Evolutionary conservation across 768 basidiomycete species (phyloP).

Genomic region (Pisolithus sp.): DNA sequence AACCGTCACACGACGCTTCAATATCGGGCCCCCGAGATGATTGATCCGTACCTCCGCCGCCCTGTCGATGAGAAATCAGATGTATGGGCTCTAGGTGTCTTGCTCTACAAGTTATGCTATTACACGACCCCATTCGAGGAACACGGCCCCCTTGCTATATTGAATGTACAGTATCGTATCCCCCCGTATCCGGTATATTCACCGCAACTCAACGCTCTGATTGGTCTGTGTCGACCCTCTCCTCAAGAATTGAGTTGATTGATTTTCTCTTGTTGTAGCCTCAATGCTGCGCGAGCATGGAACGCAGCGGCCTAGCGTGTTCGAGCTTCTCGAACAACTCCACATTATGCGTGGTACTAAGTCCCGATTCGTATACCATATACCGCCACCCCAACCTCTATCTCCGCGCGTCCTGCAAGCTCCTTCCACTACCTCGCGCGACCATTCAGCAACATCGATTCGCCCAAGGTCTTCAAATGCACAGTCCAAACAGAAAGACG

Average conservation of each 20-base stretch:
- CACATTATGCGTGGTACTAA: conserved; percentile 85
- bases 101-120: conserved; percentile 97
- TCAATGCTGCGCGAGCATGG: conserved; percentile 94
- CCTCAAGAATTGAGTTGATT: conserved; percentile 4
- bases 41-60: conserved; percentile 78
- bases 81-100: conserved; percentile 95
- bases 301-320: conserved; percentile 76
- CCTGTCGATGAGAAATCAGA: conserved; percentile 93
- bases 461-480: conserved; percentile 21
- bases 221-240: conserved; percentile 48
- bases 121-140: conserved; percentile 99
- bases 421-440: conserved; percentile 25
- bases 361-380: conserved; percentile 66
- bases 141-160: conserved; percentile 90
- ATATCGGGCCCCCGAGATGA: conserved; percentile 98
- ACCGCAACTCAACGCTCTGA: conserved; percentile 70
- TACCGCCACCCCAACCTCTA: conserved; percentile 43
- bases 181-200: conserved; percentile 89
- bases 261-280: conserved; percentile 36
- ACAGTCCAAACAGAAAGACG: conserved; percentile 15
- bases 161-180: conserved; percentile 93
- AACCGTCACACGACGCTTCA: conserved; percentile 95
- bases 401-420: conserved; percentile 34
- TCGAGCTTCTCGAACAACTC: conserved; percentile 76
- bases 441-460: conserved; percentile 36